phyloP scores from a whole-genome alignment of 1,284 basidiomycete species.

The Ustilago loliicola region DNA sequence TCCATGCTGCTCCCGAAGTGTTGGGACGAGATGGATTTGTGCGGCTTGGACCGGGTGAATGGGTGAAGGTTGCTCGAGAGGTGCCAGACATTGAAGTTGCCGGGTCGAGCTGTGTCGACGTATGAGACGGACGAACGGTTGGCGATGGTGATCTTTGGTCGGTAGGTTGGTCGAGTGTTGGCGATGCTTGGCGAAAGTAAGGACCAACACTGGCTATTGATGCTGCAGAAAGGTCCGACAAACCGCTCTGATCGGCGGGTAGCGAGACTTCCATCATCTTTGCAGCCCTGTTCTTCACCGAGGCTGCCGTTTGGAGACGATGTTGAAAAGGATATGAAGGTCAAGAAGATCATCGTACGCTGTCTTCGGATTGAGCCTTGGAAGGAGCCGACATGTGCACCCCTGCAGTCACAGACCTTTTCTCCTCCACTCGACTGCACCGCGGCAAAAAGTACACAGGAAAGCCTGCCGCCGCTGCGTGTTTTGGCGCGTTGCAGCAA shows the following conservation, averaged over 20 bases:
- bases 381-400: conserved; percentile 10
- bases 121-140: background rate
- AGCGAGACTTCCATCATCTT: conserved; percentile 26
- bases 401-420: conserved; percentile 37
- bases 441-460: background rate
- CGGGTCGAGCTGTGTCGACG: background rate
- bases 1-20: conserved; percentile 23
- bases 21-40: background rate
- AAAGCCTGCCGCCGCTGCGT: conserved; percentile 4
- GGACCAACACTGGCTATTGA: conserved; percentile 21
- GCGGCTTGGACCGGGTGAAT: conserved; percentile 19
- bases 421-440: background rate
- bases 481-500: conserved; percentile 34
- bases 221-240: conserved; percentile 43
- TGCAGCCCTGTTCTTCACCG: background rate
- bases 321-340: background rate
- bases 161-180: conserved; percentile 1
- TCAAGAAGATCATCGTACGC: conserved; percentile 2
- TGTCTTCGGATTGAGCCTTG: background rate
- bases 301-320: background rate
- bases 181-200: conserved; percentile 16
- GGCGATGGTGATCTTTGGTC: background rate
- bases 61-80: background rate
- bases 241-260: conserved; percentile 33
- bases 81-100: conserved; percentile 1